Evolutionary conservation across 371 early-diverging fungal genomes (phyloP), one percentile per base, ranked within the genome.

Genomic region (Mucor irregularis): DNA sequence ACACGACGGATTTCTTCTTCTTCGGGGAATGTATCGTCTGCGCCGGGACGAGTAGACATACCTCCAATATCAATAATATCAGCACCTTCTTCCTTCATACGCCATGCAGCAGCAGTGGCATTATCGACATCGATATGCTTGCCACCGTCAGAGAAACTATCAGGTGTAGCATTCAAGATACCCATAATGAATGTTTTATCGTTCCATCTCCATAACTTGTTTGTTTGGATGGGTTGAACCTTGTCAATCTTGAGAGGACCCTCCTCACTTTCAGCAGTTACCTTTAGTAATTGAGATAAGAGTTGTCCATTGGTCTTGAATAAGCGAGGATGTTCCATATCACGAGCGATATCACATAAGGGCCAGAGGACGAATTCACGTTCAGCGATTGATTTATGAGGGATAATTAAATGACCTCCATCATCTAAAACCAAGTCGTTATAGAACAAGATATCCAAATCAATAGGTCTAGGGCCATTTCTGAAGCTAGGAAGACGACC

Each of bases 11-110:
- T 71, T 68, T 88, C 88, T 69, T 94, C 93, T 55, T 90, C 93
- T 42, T 87, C 92, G 5, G 80, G 83, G 22, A 88, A 69, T 3
- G 86, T 80, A 31, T 92, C 93, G 19, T 82, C 84, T 2, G 96
- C 90, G 28, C 86, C 80, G 5, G 97, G 97, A 9, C 95, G 86
- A 0, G 99, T 98, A 4, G 96, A 94, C 82, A 90, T 88, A 9
- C 98, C 99, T 29, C 99, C 99, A 64, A 98, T 85, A 75, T 98
- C 99, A 49, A 98, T 82, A 13, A 99, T 91, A 61, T 94, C 92
- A 0, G 91, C 96, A 11, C 97, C 97, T 33, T 85, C 85, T 9
- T 72, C 72, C 14, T 89, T 69, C 87, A 96, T 88, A 22, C 74
- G 68, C 43, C 80, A 69, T 1, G 93, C 92, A 13, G 86, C 84